Conservation (phyloP, 2,329 filamentous ascomycete genomes). For the Scolecobasidium constrictum region DNA sequence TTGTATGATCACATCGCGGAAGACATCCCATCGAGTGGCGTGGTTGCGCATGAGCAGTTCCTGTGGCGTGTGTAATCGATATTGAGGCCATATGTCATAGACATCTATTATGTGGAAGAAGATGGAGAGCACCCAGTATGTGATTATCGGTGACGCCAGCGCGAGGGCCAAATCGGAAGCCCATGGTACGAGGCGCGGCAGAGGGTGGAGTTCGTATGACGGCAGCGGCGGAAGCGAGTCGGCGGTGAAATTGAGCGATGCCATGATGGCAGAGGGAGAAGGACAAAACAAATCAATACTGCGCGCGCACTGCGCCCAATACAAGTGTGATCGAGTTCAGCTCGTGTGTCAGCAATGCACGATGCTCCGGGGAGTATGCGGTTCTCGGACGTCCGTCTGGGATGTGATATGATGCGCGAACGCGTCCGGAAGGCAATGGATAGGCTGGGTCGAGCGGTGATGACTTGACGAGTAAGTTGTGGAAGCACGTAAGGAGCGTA, state of each 20-base stretch:
- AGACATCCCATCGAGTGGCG: slow-evolving; percentile 72
- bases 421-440: no score
- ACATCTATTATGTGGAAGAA: slow-evolving; percentile 82
- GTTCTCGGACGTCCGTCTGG: no score
- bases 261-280: no score
- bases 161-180: slow-evolving; percentile 74
- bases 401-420: no score
- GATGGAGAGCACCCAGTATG: slow-evolving; percentile 80
- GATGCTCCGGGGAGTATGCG: no score
- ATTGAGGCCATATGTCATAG: slow-evolving; percentile 77
- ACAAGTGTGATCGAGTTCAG: no score
- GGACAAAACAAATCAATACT: no score
- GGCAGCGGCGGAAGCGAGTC: slow-evolving; percentile 68
- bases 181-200: slow-evolving; percentile 62
- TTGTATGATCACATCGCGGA: slow-evolving; percentile 84
- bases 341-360: no score
- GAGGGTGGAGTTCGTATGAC: slow-evolving; percentile 60
- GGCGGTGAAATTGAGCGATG: slow-evolving; percentile 31
- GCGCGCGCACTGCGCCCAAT: no score
- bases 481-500: no score
- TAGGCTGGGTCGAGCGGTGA: no score
- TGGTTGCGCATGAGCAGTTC: slow-evolving; percentile 83
- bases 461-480: no score
- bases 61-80: slow-evolving; percentile 88
- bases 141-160: slow-evolving; percentile 63